phyloP scores from a whole-genome alignment of 805 yeast species.

The Candida pseudofarinosa region DNA sequence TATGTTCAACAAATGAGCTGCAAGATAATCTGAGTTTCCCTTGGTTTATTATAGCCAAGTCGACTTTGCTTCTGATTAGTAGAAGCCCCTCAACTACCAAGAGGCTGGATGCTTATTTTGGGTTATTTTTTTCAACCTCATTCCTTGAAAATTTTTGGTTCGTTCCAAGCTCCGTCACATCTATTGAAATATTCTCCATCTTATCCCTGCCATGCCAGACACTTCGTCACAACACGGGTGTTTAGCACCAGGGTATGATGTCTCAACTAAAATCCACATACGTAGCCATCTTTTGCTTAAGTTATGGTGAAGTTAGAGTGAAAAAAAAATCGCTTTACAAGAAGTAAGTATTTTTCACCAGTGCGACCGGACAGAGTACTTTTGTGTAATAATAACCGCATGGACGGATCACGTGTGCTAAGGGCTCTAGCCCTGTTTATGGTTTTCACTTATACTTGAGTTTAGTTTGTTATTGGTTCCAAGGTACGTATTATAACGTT shows the following conservation, averaged over 20 bases:
- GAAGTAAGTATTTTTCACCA: not conserved
- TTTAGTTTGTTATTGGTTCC: no score
- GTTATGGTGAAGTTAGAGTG: not conserved
- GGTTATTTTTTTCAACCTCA: not conserved
- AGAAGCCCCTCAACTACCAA: not conserved
- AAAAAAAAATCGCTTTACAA: not conserved
- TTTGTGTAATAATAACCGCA: no score
- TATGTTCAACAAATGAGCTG: conserved; percentile 23
- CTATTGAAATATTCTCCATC: conserved; percentile 3
- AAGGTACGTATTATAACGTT: no score
- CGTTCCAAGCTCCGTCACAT: not conserved
- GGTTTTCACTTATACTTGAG: no score
- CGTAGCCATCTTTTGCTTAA: conserved; percentile 6
- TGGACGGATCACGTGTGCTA: no score
- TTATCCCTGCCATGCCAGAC: conserved; percentile 1
- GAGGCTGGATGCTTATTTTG: not conserved
- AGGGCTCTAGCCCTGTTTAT: no score
- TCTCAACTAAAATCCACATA: conserved; percentile 2
- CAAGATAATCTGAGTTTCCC: conserved; percentile 41
- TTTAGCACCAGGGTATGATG: conserved; percentile 1
- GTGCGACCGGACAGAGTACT: not conserved
- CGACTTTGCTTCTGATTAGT: conserved; percentile 1
- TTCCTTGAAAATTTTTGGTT: not conserved
- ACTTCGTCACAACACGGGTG: not conserved
- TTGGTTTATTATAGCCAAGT: conserved; percentile 16